Evolutionary conservation across 1,139 yeast genomes (phyloP).

Genomic region (Suhomyces anneliseae): DNA sequence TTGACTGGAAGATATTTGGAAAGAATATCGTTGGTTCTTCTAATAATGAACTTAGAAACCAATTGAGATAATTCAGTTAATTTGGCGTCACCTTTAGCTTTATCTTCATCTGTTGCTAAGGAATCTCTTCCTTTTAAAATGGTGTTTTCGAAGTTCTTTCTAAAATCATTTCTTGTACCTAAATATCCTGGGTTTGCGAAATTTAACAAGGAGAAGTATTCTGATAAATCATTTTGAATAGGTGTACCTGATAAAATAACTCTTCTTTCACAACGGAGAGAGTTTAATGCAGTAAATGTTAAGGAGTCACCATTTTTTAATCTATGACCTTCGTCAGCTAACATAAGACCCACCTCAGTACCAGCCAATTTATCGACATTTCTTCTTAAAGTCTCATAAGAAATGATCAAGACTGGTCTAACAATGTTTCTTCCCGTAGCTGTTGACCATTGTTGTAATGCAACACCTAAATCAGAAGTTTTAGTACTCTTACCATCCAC

Average conservation of each 20-base stretch:
- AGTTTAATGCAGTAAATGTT: conserved; percentile 85
- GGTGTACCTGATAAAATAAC: conserved; percentile 97
- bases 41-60: conserved; percentile 86
- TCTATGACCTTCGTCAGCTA: conserved; percentile 97
- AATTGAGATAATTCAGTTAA: conserved; percentile 67
- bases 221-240: conserved; percentile 93
- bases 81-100: conserved; percentile 68
- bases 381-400: conserved; percentile 89
- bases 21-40: conserved; percentile 93
- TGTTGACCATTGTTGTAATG: conserved; percentile 81
- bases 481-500: conserved; percentile 86
- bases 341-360: conserved; percentile 80
- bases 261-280: conserved; percentile 80
- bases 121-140: conserved; percentile 90
- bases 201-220: conserved; percentile 84
- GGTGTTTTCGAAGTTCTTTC: conserved; percentile 78
- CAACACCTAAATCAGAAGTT: conserved; percentile 62
- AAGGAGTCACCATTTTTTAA: conserved; percentile 92
- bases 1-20: conserved; percentile 93
- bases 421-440: conserved; percentile 89
- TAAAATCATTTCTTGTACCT: conserved; percentile 81
- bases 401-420: conserved; percentile 90
- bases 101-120: conserved; percentile 79
- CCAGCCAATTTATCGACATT: conserved; percentile 76
- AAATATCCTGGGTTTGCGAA: conserved; percentile 94